phyloP scores from a whole-genome alignment of 2,329 filamentous ascomycete species.

The Trichoderma sp. region DNA sequence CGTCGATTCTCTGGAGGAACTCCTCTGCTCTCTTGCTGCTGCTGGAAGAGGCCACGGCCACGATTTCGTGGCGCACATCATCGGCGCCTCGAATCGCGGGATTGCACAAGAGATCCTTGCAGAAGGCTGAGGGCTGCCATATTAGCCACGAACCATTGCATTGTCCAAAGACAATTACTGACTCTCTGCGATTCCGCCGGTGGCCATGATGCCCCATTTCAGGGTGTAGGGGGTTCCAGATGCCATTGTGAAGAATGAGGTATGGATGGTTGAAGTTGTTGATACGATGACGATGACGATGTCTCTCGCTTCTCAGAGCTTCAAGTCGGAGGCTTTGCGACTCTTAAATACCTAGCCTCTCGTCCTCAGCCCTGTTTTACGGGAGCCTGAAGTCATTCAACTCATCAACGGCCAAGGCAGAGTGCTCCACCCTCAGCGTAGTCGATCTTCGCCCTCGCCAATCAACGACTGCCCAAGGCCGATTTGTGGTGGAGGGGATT shows the following conservation, averaged over 20 bases:
- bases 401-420: not conserved
- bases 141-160: not conserved
- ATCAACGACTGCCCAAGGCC: conserved; percentile 4
- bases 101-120: conserved; percentile 76
- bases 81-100: conserved; percentile 67
- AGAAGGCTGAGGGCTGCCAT: conserved; percentile 55
- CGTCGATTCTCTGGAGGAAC: conserved; percentile 72
- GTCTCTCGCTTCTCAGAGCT: not conserved
- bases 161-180: conserved; percentile 34
- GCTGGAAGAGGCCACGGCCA: conserved; percentile 78
- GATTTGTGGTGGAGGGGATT: conserved; percentile 16
- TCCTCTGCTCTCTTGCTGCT: conserved; percentile 68
- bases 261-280: not conserved
- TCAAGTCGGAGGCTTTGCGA: not conserved
- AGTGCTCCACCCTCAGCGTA: conserved; percentile 1
- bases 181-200: conserved; percentile 62
- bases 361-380: not conserved
- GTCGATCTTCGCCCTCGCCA: conserved; percentile 17
- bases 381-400: not conserved
- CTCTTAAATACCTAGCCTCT: conserved; percentile 6
- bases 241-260: not conserved
- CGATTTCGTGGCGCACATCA: conserved; percentile 75
- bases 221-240: conserved; percentile 46
- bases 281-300: not conserved
- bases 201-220: conserved; percentile 64